Evolutionary conservation across 306 rosid genomes (phyloP).

Genomic region (Begonia loranthoides): DNA sequence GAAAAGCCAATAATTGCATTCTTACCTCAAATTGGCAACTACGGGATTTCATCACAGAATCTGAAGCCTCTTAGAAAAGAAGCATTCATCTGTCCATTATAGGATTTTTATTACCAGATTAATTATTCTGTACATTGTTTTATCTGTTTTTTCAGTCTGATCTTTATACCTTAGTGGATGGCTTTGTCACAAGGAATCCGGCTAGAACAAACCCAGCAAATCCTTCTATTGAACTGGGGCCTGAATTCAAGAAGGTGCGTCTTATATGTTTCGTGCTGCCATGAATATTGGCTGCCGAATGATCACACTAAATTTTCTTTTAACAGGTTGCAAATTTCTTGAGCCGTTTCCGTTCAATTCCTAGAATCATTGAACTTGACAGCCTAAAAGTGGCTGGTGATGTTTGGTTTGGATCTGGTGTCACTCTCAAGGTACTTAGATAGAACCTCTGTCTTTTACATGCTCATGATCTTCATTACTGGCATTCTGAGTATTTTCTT

Average conservation of each 20-base stretch:
- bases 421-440: constrained; percentile 63
- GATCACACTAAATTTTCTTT: background rate
- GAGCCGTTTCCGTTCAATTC: constrained; percentile 81
- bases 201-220: constrained; percentile 69
- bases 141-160: constrained; percentile 49
- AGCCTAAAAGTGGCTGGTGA: constrained; percentile 82
- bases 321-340: constrained; percentile 69
- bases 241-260: constrained; percentile 86
- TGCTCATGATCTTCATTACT: background rate
- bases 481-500: too few species aligned
- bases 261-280: background rate
- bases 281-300: too few species aligned
- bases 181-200: constrained; percentile 49
- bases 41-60: too few species aligned
- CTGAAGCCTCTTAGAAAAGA: too few species aligned
- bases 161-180: constrained; percentile 70
- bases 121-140: background rate
- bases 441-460: background rate
- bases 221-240: constrained; percentile 93
- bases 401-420: constrained; percentile 77
- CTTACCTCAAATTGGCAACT: too few species aligned
- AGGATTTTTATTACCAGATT: too few species aligned
- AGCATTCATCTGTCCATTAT: too few species aligned
- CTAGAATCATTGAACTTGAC: constrained; percentile 83
- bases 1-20: too few species aligned